Conservation (phyloP, 306 rosid genomes). For the Dalbergia cochinchinensis region DNA sequence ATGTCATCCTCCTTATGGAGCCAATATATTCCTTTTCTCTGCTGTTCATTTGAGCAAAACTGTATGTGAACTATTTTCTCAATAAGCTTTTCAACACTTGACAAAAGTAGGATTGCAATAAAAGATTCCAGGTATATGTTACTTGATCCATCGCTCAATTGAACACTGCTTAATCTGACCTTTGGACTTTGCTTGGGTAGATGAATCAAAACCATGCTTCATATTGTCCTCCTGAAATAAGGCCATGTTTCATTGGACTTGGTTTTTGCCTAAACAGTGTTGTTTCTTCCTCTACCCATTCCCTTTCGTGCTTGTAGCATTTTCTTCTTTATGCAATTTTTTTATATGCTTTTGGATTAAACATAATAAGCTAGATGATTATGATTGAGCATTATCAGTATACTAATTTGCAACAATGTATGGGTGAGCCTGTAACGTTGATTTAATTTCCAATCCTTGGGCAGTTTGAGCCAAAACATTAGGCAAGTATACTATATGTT, state of each 20-base stretch:
- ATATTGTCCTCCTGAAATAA: not conserved
- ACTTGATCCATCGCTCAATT: slow-evolving; percentile 4
- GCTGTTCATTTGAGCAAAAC: no score
- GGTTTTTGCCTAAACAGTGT: not conserved
- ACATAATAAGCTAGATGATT: slow-evolving; percentile 27
- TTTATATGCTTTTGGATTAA: slow-evolving; percentile 11
- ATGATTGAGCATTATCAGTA: slow-evolving; percentile 12
- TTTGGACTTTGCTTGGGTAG: not conserved
- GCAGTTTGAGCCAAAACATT: slow-evolving; percentile 48
- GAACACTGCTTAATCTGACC: not conserved
- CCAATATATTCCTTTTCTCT: not conserved
- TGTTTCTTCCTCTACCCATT: no score
- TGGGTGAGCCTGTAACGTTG: slow-evolving; percentile 40
- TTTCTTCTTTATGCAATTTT: slow-evolving; percentile 13
- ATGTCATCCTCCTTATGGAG: not conserved
- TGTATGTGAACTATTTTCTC: not conserved
- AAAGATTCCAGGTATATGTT: not conserved
- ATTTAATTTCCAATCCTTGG: slow-evolving; percentile 42
- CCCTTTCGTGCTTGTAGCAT: not conserved
- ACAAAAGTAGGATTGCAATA: not conserved
- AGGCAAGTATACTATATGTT: not conserved
- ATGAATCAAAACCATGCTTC: not conserved
- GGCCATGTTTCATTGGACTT: not conserved
- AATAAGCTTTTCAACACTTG: not conserved
- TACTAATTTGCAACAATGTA: slow-evolving; percentile 33